Conservation (phyloP, 176 grass and related monocot species). For the Aegilops sharonensis region DNA sequence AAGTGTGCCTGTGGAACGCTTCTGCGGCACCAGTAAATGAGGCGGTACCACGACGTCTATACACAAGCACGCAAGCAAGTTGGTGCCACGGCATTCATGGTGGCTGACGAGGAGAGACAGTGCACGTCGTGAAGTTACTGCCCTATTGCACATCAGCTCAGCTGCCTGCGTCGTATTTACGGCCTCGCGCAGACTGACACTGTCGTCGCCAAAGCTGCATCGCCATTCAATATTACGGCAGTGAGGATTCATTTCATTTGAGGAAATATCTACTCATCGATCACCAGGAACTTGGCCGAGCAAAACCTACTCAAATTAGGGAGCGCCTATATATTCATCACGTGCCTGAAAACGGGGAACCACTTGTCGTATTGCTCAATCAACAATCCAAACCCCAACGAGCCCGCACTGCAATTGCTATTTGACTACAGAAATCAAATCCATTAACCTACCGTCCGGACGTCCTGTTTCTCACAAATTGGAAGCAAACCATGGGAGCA, state of each 20-base stretch:
- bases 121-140: neutral
- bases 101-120: neutral
- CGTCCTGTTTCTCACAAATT: too few species aligned
- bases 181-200: neutral
- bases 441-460: too few species aligned
- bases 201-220: neutral
- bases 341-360: too few species aligned
- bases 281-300: neutral
- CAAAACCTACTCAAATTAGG: neutral
- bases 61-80: neutral
- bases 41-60: too few species aligned
- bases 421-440: too few species aligned
- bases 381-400: too few species aligned
- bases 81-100: slow-evolving; percentile 1
- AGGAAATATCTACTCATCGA: too few species aligned
- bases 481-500: too few species aligned
- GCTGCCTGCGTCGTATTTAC: neutral
- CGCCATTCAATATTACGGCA: neutral
- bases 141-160: neutral
- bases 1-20: neutral
- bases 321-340: too few species aligned
- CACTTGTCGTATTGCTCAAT: too few species aligned
- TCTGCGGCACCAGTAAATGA: neutral
- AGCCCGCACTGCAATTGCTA: too few species aligned
- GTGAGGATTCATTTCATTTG: neutral